Evolutionary conservation across 2,329 filamentous ascomycete genomes (phyloP).

Genomic region (Cercospora zeae-maydis): DNA sequence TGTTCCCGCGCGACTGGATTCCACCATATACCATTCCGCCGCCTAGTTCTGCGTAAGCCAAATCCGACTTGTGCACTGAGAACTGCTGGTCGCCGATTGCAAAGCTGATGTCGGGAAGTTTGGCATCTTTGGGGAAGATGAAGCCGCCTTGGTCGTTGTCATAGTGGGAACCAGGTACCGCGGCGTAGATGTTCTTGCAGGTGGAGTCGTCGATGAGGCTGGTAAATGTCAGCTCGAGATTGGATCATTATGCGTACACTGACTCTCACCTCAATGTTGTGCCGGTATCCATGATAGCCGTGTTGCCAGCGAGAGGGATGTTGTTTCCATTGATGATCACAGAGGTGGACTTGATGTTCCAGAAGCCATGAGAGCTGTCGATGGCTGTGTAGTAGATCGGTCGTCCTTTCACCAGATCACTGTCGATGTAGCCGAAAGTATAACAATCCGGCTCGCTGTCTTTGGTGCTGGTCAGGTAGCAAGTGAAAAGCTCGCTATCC

Average conservation of each 20-base stretch:
- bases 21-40: constrained; percentile 60
- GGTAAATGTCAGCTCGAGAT: background rate
- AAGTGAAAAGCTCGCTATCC: constrained; percentile 59
- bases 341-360: constrained; percentile 60
- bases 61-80: constrained; percentile 59
- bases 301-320: constrained; percentile 54
- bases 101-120: constrained; percentile 60
- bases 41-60: constrained; percentile 56
- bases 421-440: constrained; percentile 69
- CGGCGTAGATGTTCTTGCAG: constrained; percentile 60
- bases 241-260: no score
- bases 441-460: constrained; percentile 56
- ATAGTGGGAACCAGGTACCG: constrained; percentile 58
- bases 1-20: constrained; percentile 59
- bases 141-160: constrained; percentile 47
- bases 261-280: constrained; percentile 52
- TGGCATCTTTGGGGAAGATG: constrained; percentile 55
- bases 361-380: constrained; percentile 64
- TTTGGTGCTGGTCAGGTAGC: constrained; percentile 57
- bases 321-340: constrained; percentile 55
- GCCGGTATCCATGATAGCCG: constrained; percentile 68
- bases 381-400: constrained; percentile 54
- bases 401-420: constrained; percentile 50
- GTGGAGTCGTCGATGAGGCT: constrained; percentile 60
- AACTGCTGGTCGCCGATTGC: constrained; percentile 61